phyloP scores from a whole-genome alignment of 2,329 filamentous ascomycete species.

The Chaetomium strumarium region DNA sequence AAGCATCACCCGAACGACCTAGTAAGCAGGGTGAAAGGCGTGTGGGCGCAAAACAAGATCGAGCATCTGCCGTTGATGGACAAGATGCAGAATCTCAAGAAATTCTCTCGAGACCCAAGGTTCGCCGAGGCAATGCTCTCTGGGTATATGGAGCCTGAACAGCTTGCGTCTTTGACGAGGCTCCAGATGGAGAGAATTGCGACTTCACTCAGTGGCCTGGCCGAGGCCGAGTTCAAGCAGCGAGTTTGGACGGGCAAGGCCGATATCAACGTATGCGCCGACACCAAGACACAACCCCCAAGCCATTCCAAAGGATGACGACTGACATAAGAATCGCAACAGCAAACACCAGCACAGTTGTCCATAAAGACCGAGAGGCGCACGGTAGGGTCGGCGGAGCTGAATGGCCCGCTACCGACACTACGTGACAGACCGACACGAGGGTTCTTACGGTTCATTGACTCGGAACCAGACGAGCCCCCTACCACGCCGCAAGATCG shows the following conservation, averaged over 20 bases:
- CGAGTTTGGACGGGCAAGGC: constrained; percentile 15
- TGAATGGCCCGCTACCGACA: background rate
- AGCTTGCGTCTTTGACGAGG: constrained; percentile 12
- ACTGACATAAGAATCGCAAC: constrained; percentile 7
- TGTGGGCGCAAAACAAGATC: background rate
- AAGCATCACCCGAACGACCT: constrained; percentile 9
- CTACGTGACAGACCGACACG: background rate
- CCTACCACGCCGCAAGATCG: constrained; percentile 3
- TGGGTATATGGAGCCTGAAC: constrained; percentile 15
- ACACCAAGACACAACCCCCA: background rate
- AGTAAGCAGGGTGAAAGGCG: constrained; percentile 3
- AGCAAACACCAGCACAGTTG: constrained; percentile 4
- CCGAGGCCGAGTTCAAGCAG: constrained; percentile 13
- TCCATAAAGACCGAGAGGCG: background rate
- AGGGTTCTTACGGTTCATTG: constrained; percentile 4
- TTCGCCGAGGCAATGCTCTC: constrained; percentile 23
- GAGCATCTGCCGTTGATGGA: constrained; percentile 16
- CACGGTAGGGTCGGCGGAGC: background rate
- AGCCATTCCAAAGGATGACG: background rate
- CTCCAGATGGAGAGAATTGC: constrained; percentile 13
- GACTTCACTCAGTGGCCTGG: constrained; percentile 7
- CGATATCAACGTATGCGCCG: constrained; percentile 18
- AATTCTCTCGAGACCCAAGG: constrained; percentile 6
- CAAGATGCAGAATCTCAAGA: constrained; percentile 16
- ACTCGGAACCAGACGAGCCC: constrained; percentile 1